phyloP scores from a whole-genome alignment of 306 rosid genomes.

The Glycine soja region DNA sequence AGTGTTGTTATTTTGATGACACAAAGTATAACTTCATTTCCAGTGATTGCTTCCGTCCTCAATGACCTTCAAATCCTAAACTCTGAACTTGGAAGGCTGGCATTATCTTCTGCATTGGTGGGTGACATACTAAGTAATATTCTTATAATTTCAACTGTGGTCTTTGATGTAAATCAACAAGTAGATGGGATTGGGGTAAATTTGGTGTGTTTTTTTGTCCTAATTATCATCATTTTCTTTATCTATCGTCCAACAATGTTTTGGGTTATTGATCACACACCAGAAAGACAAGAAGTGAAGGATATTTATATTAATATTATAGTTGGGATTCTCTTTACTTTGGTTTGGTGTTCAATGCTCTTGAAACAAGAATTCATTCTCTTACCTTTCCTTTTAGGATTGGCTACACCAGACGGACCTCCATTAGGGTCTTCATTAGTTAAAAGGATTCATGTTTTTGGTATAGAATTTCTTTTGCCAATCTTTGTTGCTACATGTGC shows the following conservation, averaged over 20 bases:
- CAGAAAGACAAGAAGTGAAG: slow-evolving; percentile 57
- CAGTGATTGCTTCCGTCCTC: slow-evolving; percentile 49
- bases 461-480: slow-evolving; percentile 54
- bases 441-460: slow-evolving; percentile 48
- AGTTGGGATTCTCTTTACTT: slow-evolving; percentile 41
- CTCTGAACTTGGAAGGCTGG: slow-evolving; percentile 51
- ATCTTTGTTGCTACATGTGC: slow-evolving; percentile 52
- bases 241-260: slow-evolving; percentile 52
- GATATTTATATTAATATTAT: slow-evolving; percentile 39
- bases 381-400: slow-evolving; percentile 63
- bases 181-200: rapidly evolving
- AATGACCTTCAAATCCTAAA: slow-evolving; percentile 49
- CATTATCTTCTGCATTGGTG: slow-evolving; percentile 51
- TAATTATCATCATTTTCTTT: background rate
- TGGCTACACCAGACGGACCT: slow-evolving; percentile 69
- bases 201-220: background rate
- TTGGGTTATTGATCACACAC: slow-evolving; percentile 54
- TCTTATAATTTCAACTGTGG: background rate
- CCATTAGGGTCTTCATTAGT: slow-evolving; percentile 63
- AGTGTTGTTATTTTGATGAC: background rate
- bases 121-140: slow-evolving; percentile 37
- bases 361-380: slow-evolving; percentile 7
- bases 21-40: slow-evolving; percentile 48
- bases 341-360: slow-evolving; percentile 20
- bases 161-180: rapidly evolving